phyloP scores from a whole-genome alignment of 371 early-diverging fungal genomes.

The Mortierella sp. region DNA sequence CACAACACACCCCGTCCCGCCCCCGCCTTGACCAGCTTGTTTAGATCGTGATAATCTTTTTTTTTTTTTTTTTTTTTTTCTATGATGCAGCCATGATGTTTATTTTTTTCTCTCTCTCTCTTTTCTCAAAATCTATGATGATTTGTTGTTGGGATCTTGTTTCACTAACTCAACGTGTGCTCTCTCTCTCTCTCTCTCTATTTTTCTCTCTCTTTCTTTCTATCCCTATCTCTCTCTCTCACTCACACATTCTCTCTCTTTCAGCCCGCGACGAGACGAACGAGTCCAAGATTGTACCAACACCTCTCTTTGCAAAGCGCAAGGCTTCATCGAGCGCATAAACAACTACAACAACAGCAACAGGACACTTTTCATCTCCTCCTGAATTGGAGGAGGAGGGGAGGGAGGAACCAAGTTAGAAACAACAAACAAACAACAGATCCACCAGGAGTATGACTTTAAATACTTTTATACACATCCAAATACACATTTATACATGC shows the following conservation, averaged over 20 bases:
- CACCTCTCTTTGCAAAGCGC: conserved; percentile 15
- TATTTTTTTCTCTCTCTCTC: no score
- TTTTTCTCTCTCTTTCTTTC: not conserved
- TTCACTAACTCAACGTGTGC: no score
- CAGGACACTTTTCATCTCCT: no score
- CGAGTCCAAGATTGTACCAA: conserved; percentile 49
- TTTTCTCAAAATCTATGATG: no score
- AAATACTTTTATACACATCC: no score
- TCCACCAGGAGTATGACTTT: no score
- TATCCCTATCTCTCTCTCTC: not conserved
- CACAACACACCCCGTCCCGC: not conserved
- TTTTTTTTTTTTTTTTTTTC: not conserved
- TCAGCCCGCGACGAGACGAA: conserved; percentile 75
- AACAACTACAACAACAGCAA: not conserved
- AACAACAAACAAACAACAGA: no score
- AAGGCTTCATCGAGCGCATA: not conserved
- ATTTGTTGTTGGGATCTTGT: no score
- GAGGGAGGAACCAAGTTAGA: no score
- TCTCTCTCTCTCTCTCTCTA: not conserved
- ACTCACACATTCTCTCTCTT: conserved; percentile 54
- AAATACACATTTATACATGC: no score
- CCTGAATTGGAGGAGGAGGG: no score
- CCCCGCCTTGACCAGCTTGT: not conserved
- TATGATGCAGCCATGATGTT: not conserved
- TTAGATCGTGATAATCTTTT: not conserved